A percentile compares a stretch with the other conserved stretches of the same genome.
Conservation (phyloP, 2,329 filamentous ascomycete species). For the Curvularia hawaiiensis region DNA sequence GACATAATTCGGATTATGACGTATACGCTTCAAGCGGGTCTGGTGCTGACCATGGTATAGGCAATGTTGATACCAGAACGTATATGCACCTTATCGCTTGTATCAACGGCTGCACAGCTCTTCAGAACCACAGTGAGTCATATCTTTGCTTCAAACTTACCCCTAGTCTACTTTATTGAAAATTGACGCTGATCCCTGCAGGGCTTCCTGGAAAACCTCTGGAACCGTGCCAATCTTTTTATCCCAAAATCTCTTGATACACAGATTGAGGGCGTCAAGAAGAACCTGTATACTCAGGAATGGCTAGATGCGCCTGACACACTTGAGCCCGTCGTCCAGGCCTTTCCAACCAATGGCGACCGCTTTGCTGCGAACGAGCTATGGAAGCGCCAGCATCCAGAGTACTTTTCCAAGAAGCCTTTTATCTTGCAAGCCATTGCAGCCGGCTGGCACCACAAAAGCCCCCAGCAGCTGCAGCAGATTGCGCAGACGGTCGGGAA, state of each 20-base stretch:
- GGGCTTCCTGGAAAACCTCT: conserved; percentile 66
- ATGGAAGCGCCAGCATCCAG: conserved; percentile 67
- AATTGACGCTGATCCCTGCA: conserved; percentile 31
- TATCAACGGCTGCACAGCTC: conserved; percentile 56
- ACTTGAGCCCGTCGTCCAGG: conserved; percentile 47
- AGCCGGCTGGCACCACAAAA: conserved; percentile 81
- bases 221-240: conserved; percentile 61
- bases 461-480: conserved; percentile 64
- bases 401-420: conserved; percentile 67
- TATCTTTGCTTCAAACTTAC: neutral
- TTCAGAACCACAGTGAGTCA: conserved; percentile 51
- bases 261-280: conserved; percentile 67
- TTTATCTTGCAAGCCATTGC: conserved; percentile 80
- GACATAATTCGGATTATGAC: neutral
- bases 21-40: neutral
- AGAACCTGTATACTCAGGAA: conserved; percentile 66
- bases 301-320: conserved; percentile 69
- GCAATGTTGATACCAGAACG: conserved; percentile 54
- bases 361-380: conserved; percentile 82
- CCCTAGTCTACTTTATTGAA: neutral
- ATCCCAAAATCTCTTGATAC: conserved; percentile 73
- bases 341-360: conserved; percentile 78
- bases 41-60: conserved; percentile 23
- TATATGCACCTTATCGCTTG: conserved; percentile 56
- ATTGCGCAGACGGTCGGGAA: conserved; percentile 73